Conservation (phyloP, 2,329 filamentous ascomycete genomes). For the Immersiporthe knoxdaviesiana region DNA sequence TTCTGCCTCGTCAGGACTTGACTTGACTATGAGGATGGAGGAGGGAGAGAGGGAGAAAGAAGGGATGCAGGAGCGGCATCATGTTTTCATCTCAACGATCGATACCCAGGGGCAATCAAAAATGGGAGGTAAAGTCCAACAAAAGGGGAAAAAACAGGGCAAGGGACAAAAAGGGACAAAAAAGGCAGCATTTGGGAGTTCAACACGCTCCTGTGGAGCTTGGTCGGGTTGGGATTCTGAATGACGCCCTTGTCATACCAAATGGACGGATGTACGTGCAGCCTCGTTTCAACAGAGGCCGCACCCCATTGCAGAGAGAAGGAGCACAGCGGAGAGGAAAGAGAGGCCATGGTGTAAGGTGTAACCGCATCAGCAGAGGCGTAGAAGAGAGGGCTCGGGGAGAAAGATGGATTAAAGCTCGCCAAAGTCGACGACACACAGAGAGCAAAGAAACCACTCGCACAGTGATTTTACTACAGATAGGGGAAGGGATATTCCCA, state of each 20-base stretch:
- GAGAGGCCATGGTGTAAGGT: neutral
- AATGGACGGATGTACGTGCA: neutral
- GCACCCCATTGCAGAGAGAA: neutral
- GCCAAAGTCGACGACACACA: neutral
- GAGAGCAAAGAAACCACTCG: neutral
- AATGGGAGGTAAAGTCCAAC: neutral
- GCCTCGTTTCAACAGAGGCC: slow-evolving; percentile 28
- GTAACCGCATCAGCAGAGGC: neutral
- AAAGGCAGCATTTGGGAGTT: slow-evolving; percentile 13
- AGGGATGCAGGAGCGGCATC: slow-evolving; percentile 22
- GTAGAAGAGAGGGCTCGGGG: neutral
- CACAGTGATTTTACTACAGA: neutral
- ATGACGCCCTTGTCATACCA: neutral
- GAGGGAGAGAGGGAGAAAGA: too few relatives aligned
- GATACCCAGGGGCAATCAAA: slow-evolving; percentile 23
- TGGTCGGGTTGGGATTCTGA: neutral
- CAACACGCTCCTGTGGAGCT: slow-evolving; percentile 17
- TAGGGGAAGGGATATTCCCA: neutral
- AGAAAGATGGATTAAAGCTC: neutral
- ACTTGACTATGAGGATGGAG: neutral
- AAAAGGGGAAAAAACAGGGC: slow-evolving; percentile 33
- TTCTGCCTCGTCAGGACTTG: neutral
- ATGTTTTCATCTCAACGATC: slow-evolving; percentile 35
- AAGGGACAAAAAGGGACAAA: slow-evolving; percentile 35
- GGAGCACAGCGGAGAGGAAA: too few relatives aligned